Evolutionary conservation across 208 protist species (phyloP), one percentile per base, ranked within the genome.

Genomic region (Lotmaria passim): DNA sequence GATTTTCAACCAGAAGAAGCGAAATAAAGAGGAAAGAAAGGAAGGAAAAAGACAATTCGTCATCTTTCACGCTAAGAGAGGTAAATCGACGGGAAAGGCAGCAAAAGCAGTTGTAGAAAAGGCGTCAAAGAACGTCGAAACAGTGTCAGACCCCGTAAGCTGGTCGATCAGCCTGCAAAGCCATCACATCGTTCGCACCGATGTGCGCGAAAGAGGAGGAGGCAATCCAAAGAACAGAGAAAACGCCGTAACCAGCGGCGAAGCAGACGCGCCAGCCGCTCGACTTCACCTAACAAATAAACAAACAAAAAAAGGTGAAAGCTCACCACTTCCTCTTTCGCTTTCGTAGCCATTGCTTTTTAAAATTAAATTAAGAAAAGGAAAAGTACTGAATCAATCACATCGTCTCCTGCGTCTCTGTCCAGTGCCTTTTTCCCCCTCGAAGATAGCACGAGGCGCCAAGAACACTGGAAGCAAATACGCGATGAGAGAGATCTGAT

Each of bases 311-410:
- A n/a, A n/a, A n/a, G n/a, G n/a, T n/a, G n/a, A n/a, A n/a, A n/a
- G n/a, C n/a, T n/a, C 21, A 31, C 6, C 28, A 24, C 19, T 39
- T 28, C 26, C 26, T 58, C 21, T 43, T 43, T 56, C 26, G 1
- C 1, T 24, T 58, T 58, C n/a, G n/a, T n/a, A n/a, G n/a, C n/a
- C n/a, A n/a, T 43, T 58, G 38, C 26, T 52, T 47, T 67, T 38
- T n/a, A 64, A 36, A 60, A 63, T 39, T 38, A 59, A 58, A 71
- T 73, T 36, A 31, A 51, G 23, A 73, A 68, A 76, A 28, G 17
- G 23, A 73, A 68, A 76, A 28, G 17, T 33, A 62, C 12, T 59
- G 30, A 59, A 44, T 8, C 36, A 44, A 21, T 44, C 36, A 39
- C 30, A 39, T 57, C 30, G 17, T 31, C 11, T 33, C 58, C 21